Conservation (phyloP, 2,329 filamentous ascomycete species). For the Purpureocillium lavendulum region DNA sequence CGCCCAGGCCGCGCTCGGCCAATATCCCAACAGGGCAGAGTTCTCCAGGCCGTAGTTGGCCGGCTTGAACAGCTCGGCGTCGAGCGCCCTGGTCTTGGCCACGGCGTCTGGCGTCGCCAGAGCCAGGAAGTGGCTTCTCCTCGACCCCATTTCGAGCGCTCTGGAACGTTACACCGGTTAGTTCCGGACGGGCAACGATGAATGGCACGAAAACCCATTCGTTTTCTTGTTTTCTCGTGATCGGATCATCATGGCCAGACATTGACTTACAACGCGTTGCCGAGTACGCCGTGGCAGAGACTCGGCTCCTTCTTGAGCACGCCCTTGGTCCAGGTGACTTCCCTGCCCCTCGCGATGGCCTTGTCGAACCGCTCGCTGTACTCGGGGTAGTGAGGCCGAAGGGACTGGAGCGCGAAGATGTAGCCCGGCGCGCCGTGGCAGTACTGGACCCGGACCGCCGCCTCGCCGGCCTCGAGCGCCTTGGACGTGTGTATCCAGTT, state of each 20-base stretch:
- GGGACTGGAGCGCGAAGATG: conserved; percentile 46
- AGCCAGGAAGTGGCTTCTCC: conserved; percentile 46
- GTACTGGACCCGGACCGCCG: conserved; percentile 41
- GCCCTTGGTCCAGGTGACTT: conserved; percentile 47
- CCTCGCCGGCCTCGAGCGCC: conserved; percentile 30
- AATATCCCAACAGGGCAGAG: conserved; percentile 24
- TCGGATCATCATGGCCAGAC: too few species aligned
- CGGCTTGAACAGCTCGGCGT: conserved; percentile 24
- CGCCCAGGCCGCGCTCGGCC: conserved; percentile 28
- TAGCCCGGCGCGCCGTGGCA: conserved; percentile 61
- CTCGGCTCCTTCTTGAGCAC: conserved; percentile 56
- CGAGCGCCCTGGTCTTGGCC: conserved; percentile 27
- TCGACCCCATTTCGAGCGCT: conserved; percentile 19
- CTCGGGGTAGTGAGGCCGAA: conserved; percentile 47
- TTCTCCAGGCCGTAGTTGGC: conserved; percentile 26
- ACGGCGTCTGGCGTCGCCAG: conserved; percentile 49
- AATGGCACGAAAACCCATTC: too few species aligned
- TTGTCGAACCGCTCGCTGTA: conserved; percentile 43
- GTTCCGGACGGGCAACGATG: conserved; percentile 3
- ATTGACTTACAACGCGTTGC: conserved; percentile 50
- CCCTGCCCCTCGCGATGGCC: conserved; percentile 41
- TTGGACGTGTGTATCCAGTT: conserved; percentile 49
- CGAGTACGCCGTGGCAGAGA: conserved; percentile 57
- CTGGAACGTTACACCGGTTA: conserved; percentile 16
- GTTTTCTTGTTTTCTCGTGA: too few species aligned